Conservation (phyloP, 257 asterid species). For the Prunella vulgaris region DNA sequence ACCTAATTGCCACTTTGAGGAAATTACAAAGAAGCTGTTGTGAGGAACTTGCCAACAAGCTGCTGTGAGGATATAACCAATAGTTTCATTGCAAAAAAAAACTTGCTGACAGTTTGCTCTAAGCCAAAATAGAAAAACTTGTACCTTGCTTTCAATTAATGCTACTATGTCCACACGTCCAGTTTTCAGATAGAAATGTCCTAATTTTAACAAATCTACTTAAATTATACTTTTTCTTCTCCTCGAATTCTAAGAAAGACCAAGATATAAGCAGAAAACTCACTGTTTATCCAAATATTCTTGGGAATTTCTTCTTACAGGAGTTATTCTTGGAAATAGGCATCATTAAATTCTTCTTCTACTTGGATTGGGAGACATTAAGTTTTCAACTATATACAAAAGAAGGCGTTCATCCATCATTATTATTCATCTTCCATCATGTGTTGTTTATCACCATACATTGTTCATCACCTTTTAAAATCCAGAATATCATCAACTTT, state of each 20-base stretch:
- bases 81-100: not conserved
- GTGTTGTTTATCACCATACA: not conserved
- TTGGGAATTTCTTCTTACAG: not conserved
- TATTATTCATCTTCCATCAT: not conserved
- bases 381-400: not conserved
- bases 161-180: not conserved
- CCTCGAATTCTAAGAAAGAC: not conserved
- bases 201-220: not conserved
- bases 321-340: not conserved
- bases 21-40: too few species aligned
- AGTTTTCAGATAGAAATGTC: not conserved
- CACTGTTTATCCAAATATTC: not conserved
- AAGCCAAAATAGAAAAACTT: not conserved
- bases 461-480: not conserved
- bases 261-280: not conserved
- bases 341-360: too few species aligned
- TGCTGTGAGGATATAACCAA: not conserved
- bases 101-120: not conserved
- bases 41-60: not conserved
- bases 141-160: not conserved
- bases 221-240: not conserved
- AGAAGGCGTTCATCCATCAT: not conserved
- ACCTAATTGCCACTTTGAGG: not conserved
- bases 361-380: not conserved
- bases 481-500: too few species aligned